Conservation (phyloP, 2,329 filamentous ascomycete genomes). For the Hymenoscyphus repandus region DNA sequence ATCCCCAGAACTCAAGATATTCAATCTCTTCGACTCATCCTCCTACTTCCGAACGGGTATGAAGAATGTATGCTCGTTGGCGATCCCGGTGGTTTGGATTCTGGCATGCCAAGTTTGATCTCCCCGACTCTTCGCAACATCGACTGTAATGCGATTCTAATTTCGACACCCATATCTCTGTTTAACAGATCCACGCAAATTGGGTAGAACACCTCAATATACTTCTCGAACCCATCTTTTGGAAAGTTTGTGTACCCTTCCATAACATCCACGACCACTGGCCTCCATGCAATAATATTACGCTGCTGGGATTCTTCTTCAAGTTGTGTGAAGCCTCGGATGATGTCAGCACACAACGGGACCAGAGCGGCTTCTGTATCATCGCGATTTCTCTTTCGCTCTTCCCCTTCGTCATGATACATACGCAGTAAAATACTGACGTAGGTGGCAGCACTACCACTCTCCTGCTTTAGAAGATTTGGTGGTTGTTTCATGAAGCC, state of each 20-base stretch:
- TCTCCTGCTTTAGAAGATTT: conserved; percentile 96
- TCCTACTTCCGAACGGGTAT: conserved; percentile 16
- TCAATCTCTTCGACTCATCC: conserved; percentile 15
- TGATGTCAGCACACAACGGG: conserved; percentile 91
- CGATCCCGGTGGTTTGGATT: conserved; percentile 18
- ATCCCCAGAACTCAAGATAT: background rate
- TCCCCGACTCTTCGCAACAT: conserved; percentile 82
- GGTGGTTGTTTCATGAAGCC: conserved; percentile 99
- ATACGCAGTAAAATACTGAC: conserved; percentile 94
- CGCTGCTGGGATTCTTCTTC: conserved; percentile 96
- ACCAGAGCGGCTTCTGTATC: conserved; percentile 91
- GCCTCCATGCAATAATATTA: conserved; percentile 95
- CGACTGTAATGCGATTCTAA: conserved; percentile 71
- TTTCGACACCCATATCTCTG: conserved; percentile 74
- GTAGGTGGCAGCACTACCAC: conserved; percentile 87
- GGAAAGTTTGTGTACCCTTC: conserved; percentile 89
- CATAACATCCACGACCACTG: conserved; percentile 93
- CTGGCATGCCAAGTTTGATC: conserved; percentile 48
- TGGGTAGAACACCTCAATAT: conserved; percentile 81
- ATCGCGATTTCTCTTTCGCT: conserved; percentile 70
- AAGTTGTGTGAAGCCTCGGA: conserved; percentile 75
- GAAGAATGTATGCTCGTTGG: conserved; percentile 16
- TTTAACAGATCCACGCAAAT: conserved; percentile 75
- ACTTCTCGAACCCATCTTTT: conserved; percentile 68
- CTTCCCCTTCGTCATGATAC: conserved; percentile 85